A percentile compares a stretch with the other conserved stretches of the same genome.
Conservation (phyloP, 129 eudicot species). For the Ambrosia trifida region DNA sequence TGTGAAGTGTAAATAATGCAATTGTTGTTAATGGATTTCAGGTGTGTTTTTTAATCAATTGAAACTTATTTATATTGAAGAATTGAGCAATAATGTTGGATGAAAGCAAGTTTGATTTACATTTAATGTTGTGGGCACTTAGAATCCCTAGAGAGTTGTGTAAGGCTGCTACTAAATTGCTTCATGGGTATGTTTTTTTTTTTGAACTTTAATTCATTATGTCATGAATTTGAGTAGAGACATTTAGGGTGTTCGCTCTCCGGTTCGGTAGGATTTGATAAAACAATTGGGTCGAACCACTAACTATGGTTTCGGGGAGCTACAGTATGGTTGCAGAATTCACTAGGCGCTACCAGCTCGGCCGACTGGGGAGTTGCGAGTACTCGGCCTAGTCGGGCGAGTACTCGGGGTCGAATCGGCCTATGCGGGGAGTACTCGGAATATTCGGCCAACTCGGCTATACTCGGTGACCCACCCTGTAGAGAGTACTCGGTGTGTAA, state of each 20-base stretch:
- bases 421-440: too few relatives aligned
- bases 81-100: conserved; percentile 58
- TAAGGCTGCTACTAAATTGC: conserved; percentile 65
- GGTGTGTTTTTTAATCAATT: neutral
- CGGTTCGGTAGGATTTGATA: neutral
- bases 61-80: conserved; percentile 7
- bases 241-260: too few relatives aligned
- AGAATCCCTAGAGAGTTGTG: conserved; percentile 79
- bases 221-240: conserved; percentile 1
- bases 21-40: conserved; percentile 12
- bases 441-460: too few relatives aligned
- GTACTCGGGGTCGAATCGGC: too few relatives aligned
- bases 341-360: too few relatives aligned
- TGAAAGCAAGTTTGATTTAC: conserved; percentile 75
- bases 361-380: too few relatives aligned
- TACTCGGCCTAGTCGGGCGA: too few relatives aligned
- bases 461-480: too few relatives aligned
- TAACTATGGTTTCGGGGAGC: too few relatives aligned
- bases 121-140: conserved; percentile 79
- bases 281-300: too few relatives aligned
- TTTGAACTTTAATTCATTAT: neutral
- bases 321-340: too few relatives aligned
- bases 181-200: conserved; percentile 58
- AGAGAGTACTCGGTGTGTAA: too few relatives aligned
- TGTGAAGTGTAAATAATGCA: neutral